A percentile compares a stretch with the other conserved stretches of the same genome.
Evolutionary conservation across 306 rosid genomes (phyloP).

Genomic region (Astragalus membranaceus): DNA sequence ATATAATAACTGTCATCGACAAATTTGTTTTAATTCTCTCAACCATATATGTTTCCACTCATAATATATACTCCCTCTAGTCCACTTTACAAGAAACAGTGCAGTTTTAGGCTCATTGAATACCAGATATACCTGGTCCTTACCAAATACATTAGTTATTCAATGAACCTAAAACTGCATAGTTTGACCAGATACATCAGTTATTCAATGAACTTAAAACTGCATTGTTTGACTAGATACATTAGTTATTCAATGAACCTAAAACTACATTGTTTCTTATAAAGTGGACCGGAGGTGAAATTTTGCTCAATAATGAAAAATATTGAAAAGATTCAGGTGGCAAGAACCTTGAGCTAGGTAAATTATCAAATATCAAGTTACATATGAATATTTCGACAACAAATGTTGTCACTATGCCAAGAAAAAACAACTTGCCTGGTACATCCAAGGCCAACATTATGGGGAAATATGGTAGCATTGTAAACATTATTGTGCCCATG

Average conservation of each 20-base stretch:
- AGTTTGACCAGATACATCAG: no score
- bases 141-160: no score
- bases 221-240: no score
- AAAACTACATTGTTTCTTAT: no score
- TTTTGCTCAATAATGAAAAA: background rate
- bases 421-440: constrained; percentile 64
- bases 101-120: no score
- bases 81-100: no score
- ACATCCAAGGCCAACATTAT: constrained; percentile 91
- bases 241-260: no score
- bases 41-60: background rate
- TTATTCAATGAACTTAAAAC: no score
- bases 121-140: no score
- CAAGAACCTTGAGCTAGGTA: background rate
- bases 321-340: background rate
- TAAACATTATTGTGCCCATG: constrained; percentile 96
- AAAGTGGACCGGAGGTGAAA: background rate
- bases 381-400: background rate
- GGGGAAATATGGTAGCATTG: constrained; percentile 94
- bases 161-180: no score
- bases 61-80: background rate
- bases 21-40: background rate
- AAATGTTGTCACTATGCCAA: background rate
- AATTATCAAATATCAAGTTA: background rate
- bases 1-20: background rate